Conservation (phyloP, 805 yeast species). For the Kluyveromyces starmeri region DNA sequence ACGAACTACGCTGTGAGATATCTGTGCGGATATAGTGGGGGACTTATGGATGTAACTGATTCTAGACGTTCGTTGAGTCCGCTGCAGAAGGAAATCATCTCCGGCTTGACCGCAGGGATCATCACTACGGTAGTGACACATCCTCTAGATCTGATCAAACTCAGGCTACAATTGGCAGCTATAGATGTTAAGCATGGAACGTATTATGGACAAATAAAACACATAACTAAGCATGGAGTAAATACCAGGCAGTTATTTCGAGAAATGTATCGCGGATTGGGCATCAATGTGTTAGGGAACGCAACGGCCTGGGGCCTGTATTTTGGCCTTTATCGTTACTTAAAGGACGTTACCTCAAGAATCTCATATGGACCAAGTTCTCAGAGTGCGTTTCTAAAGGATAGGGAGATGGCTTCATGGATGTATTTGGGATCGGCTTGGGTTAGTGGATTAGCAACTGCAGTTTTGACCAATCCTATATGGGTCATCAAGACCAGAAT, state of each 20-base stretch:
- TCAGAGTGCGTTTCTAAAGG: constrained; percentile 14
- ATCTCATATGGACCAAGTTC: constrained; percentile 9
- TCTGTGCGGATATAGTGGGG: too few species aligned
- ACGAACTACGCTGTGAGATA: too few species aligned
- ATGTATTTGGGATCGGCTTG: constrained; percentile 49
- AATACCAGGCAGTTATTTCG: constrained; percentile 11
- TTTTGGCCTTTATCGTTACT: constrained; percentile 64
- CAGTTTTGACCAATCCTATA: constrained; percentile 78
- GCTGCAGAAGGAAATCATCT: constrained; percentile 44
- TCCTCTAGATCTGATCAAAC: constrained; percentile 81
- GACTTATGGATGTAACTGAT: not conserved
- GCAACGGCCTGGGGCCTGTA: constrained; percentile 85
- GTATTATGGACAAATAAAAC: constrained; percentile 19
- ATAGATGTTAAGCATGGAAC: constrained; percentile 21
- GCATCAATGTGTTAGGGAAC: constrained; percentile 76
- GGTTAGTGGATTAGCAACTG: constrained; percentile 66
- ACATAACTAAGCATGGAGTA: constrained; percentile 14
- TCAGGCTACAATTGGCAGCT: constrained; percentile 62
- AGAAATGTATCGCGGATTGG: constrained; percentile 62
- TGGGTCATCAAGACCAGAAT: constrained; percentile 95
- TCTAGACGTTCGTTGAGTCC: constrained; percentile 6
- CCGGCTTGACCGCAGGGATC: constrained; percentile 79
- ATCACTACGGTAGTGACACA: constrained; percentile 74
- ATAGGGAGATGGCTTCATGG: constrained; percentile 32
- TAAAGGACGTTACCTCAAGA: constrained; percentile 35